Base-by-base conservation (phyloP, 164 flowering plant species). In the Akebia trifoliata region DNA sequence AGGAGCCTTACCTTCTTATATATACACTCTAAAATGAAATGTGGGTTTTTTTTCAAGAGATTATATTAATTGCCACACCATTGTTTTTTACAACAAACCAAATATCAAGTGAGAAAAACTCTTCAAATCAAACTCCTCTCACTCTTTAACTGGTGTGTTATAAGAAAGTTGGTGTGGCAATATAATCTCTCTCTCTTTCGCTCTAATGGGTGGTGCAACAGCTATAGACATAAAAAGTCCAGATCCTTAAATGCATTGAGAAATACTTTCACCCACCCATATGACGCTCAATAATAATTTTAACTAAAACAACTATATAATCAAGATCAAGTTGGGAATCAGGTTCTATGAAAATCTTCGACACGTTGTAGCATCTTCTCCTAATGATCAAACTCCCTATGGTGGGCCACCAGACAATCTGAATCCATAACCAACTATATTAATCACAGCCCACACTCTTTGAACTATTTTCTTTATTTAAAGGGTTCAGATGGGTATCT, bases 261-360 rank as follows among this genome's bases (percentile, higher is more conserved):
- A 47, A 47, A 10, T 2, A 26, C 11, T 24, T 22, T 10, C 2
- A 26, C 28, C 31, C 17, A 28, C 1, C 12, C 44, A 15, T 40
- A 21, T 40, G 44, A 18, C 2, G 31, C 26, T 48, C 4, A 2
- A 48, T 10, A 24, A 22, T 25, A 25, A 25, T 48, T 18, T 26
- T 52, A 40, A 29, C 17, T n/a, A 55, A 29, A 50, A 18, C 48
- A 17, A 60, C 26, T 49, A 18, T 12, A 61, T n/a, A n/a, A n/a
- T n/a, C n/a, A n/a, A n/a, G n/a, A 61, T 44, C 57, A 52, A 61
- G 57, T 51, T 25, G 57, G 37, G 10, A 39, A 50, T 61, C 42
- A 34, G 43, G 57, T 53, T 50, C 49, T 30, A 28, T 46, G 4
- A 14, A 7, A 14, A 34, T 35, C 49, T 18, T 26, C n/a, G 47